These are phyloP conservation scores for Ceratorhiza oryzae-sativae DNA, from an alignment of 1,284 basidiomycete species.

Conservation along the genomic window DNA sequence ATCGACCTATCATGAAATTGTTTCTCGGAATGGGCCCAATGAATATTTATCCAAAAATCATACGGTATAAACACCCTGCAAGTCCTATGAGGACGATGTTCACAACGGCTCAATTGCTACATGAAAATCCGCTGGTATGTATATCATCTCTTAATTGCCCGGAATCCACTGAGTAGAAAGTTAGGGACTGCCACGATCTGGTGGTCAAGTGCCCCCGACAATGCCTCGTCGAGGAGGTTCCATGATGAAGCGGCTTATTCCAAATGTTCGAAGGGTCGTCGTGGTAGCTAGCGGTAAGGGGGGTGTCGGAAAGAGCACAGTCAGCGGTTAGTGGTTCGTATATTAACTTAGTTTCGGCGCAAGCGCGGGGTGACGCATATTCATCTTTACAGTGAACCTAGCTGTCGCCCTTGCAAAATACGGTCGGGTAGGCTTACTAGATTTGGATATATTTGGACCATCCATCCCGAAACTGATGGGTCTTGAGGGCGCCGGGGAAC, in stretches of 20 bases:
- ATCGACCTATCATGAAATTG: too few species aligned
- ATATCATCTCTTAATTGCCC: background rate
- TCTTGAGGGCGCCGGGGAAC: slow-evolving; percentile 80
- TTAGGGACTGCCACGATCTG: slow-evolving; percentile 42
- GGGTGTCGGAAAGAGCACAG: slow-evolving; percentile 95
- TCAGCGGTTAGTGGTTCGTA: slow-evolving; percentile 69
- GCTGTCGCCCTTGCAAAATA: slow-evolving; percentile 70
- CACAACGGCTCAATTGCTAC: background rate
- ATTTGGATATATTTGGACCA: slow-evolving; percentile 96
- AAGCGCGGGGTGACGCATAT: background rate
- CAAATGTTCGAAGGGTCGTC: slow-evolving; percentile 75
- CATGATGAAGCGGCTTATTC: slow-evolving; percentile 61
- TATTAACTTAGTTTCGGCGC: background rate
- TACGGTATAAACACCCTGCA: background rate
- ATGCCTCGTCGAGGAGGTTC: slow-evolving; percentile 43
- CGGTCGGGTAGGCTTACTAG: slow-evolving; percentile 83
- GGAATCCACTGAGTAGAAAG: background rate
- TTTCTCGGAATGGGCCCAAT: too few species aligned
- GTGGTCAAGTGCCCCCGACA: slow-evolving; percentile 33
- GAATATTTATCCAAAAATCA: too few species aligned
- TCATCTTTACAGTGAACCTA: slow-evolving; percentile 71
- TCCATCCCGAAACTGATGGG: slow-evolving; percentile 97
- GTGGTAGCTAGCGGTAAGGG: slow-evolving; percentile 95
- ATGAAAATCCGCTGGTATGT: slow-evolving; percentile 30
- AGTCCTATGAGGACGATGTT: background rate